Conservation (phyloP, 768 basidiomycete species). For the Kwoniella pini region DNA sequence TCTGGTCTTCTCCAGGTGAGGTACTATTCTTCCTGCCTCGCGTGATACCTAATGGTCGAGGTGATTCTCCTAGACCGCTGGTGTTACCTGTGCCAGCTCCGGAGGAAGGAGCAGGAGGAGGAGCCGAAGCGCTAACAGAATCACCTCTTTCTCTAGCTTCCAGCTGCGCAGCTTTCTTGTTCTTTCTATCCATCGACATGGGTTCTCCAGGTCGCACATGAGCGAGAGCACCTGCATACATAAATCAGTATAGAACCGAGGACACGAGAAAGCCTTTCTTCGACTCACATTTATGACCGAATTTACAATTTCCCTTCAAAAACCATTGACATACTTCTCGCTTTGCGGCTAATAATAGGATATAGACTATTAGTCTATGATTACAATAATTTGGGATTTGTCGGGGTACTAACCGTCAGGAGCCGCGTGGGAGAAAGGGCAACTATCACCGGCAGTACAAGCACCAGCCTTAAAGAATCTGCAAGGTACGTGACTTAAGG, state of each 20-base stretch:
- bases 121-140: slow-evolving; percentile 16
- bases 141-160: slow-evolving; percentile 36
- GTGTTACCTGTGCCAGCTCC: slow-evolving; percentile 6
- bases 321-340: slow-evolving; percentile 57
- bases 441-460: slow-evolving; percentile 89
- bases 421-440: slow-evolving; percentile 85
- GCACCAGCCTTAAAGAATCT: slow-evolving; percentile 91
- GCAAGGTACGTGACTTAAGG: slow-evolving; percentile 77
- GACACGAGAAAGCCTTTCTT: too few relatives aligned
- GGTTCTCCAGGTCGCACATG: slow-evolving; percentile 91
- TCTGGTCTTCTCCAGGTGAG: slow-evolving; percentile 21
- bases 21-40: slow-evolving; percentile 20
- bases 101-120: slow-evolving; percentile 13
- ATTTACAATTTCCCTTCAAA: slow-evolving; percentile 87
- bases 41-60: slow-evolving; percentile 12
- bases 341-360: slow-evolving; percentile 37
- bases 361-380: neutral
- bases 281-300: slow-evolving; percentile 60
- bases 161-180: slow-evolving; percentile 64
- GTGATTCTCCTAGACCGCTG: slow-evolving; percentile 6
- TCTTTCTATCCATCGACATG: slow-evolving; percentile 95
- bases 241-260: too few relatives aligned
- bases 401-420: slow-evolving; percentile 63
- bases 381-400: neutral
- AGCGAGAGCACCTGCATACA: slow-evolving; percentile 85